A percentile compares a stretch with the other conserved stretches of the same genome.
Evolutionary conservation across 257 asterid species (phyloP).

Genomic region (Cordia subcordata): DNA sequence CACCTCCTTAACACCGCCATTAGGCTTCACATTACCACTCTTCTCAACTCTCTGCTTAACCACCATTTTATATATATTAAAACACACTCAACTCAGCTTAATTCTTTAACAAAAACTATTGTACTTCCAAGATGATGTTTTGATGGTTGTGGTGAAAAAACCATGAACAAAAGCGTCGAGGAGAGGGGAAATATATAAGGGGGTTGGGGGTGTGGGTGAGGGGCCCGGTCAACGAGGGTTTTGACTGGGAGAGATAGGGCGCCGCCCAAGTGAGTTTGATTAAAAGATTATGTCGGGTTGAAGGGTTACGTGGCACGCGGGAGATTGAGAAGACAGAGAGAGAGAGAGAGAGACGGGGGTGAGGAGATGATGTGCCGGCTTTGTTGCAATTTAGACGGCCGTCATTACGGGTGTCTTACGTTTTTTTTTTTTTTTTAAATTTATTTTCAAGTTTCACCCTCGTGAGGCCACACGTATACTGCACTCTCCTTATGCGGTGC

Average conservation of each 20-base stretch:
- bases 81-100: too few relatives aligned
- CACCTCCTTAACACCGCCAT: conserved; percentile 52
- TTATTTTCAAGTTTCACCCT: not conserved
- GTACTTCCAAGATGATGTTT: not conserved
- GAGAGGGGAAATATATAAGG: not conserved
- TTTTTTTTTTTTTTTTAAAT: not conserved
- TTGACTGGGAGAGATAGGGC: conserved; percentile 64
- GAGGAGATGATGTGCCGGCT: conserved; percentile 58
- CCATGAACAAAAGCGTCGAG: conserved; percentile 7
- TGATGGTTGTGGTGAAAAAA: not conserved
- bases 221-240: conserved; percentile 57
- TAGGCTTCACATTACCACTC: conserved; percentile 21
- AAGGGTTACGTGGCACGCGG: conserved; percentile 51
- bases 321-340: conserved; percentile 18
- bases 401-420: conserved; percentile 12
- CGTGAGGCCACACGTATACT: not conserved
- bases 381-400: conserved; percentile 31
- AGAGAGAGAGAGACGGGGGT: conserved; percentile 30
- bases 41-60: conserved; percentile 39
- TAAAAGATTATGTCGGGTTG: conserved; percentile 12
- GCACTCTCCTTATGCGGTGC: not conserved
- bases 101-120: too few relatives aligned
- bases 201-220: conserved; percentile 2
- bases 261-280: conserved; percentile 60
- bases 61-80: conserved; percentile 29